Evolutionary conservation across 2,329 filamentous ascomycete species (phyloP).

Genomic region (Dactylonectria macrodidyma): DNA sequence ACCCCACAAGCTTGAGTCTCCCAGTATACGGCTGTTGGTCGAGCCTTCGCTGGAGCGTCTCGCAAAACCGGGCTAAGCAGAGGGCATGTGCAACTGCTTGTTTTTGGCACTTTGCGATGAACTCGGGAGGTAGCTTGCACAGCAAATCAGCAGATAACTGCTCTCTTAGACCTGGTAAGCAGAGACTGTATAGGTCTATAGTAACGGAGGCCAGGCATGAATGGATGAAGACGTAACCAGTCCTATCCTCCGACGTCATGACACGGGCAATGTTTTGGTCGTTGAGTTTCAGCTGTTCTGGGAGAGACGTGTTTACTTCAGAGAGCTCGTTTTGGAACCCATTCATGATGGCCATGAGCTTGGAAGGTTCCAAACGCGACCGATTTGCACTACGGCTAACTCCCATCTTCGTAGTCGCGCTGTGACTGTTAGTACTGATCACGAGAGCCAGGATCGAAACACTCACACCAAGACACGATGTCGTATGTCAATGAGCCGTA

Average conservation of each 20-base stretch:
- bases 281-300: slow-evolving; percentile 52
- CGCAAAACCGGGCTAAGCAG: slow-evolving; percentile 54
- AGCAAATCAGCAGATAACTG: slow-evolving; percentile 52
- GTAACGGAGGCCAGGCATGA: slow-evolving; percentile 54
- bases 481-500: slow-evolving; percentile 54
- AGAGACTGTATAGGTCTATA: slow-evolving; percentile 58
- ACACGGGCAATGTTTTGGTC: slow-evolving; percentile 53
- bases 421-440: slow-evolving; percentile 20
- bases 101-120: slow-evolving; percentile 54
- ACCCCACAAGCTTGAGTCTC: slow-evolving; percentile 48
- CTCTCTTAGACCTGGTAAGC: slow-evolving; percentile 54
- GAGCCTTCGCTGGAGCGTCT: slow-evolving; percentile 51
- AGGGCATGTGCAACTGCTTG: slow-evolving; percentile 58
- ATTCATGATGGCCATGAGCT: slow-evolving; percentile 56
- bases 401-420: slow-evolving; percentile 48
- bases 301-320: slow-evolving; percentile 54
- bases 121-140: slow-evolving; percentile 53
- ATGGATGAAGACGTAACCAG: slow-evolving; percentile 57
- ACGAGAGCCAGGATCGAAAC: neutral
- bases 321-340: slow-evolving; percentile 56
- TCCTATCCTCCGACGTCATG: slow-evolving; percentile 49
- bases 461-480: slow-evolving; percentile 57
- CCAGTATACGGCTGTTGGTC: slow-evolving; percentile 44
- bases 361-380: slow-evolving; percentile 52
- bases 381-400: slow-evolving; percentile 33